Evolutionary conservation across 805 yeast genomes (phyloP).

Genomic region (Metschnikowia rubicola): DNA sequence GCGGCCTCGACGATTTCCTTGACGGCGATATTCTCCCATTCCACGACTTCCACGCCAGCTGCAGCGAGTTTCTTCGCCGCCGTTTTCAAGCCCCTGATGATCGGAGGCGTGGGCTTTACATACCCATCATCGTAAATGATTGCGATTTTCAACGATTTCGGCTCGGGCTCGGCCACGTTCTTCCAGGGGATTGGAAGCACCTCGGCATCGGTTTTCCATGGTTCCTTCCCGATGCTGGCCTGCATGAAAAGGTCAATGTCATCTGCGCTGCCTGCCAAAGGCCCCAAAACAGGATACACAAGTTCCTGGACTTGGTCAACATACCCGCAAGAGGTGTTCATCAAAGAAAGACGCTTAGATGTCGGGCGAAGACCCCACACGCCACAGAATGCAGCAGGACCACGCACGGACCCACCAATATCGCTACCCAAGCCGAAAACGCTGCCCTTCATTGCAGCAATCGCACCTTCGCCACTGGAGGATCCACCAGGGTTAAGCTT

Average conservation of each 20-base stretch:
- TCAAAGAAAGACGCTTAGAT: slow-evolving; percentile 13
- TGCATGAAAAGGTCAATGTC: slow-evolving; percentile 19
- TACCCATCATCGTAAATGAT: slow-evolving; percentile 17
- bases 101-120: slow-evolving; percentile 21
- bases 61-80: slow-evolving; percentile 11
- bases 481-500: slow-evolving; percentile 18
- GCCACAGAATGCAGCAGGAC: slow-evolving; percentile 20
- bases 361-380: slow-evolving; percentile 20
- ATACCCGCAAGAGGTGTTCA: slow-evolving; percentile 8
- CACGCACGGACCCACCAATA: slow-evolving; percentile 19
- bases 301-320: slow-evolving; percentile 13
- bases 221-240: slow-evolving; percentile 13
- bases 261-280: slow-evolving; percentile 17
- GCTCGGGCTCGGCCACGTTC: slow-evolving; percentile 9
- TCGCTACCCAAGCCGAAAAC: slow-evolving; percentile 20
- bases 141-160: slow-evolving; percentile 14
- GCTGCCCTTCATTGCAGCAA: slow-evolving; percentile 19
- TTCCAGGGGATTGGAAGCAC: slow-evolving; percentile 19
- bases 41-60: slow-evolving; percentile 17
- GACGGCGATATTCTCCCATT: slow-evolving; percentile 16
- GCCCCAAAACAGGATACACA: slow-evolving; percentile 16
- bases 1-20: slow-evolving; percentile 14
- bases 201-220: slow-evolving; percentile 16
- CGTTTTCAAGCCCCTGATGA: slow-evolving; percentile 14
- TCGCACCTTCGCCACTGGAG: slow-evolving; percentile 19